Percentiles rank a stretch among this genome's conserved stretches.
Conservation (phyloP, 495 filamentous ascomycete genomes). For the Filosporella fistucella region DNA sequence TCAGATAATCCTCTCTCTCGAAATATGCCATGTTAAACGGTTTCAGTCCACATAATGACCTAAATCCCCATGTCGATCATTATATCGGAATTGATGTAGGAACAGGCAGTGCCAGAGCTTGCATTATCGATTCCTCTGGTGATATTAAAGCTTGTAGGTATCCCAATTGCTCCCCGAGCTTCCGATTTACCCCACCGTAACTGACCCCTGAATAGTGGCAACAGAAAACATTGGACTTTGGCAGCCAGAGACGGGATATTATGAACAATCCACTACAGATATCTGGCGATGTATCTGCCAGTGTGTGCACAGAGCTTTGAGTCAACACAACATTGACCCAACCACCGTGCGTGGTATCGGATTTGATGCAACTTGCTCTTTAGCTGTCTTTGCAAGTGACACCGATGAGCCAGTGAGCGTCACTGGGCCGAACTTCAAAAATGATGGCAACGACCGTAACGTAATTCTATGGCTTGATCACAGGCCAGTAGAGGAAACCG, state of each 20-base stretch:
- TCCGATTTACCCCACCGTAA: background rate
- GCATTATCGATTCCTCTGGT: constrained; percentile 84
- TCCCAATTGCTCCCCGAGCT: background rate
- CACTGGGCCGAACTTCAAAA: constrained; percentile 78
- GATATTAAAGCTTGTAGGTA: constrained; percentile 71
- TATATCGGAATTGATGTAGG: constrained; percentile 96
- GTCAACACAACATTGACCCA: constrained; percentile 71
- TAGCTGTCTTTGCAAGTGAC: constrained; percentile 82
- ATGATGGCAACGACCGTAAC: constrained; percentile 75
- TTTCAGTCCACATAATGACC: constrained; percentile 24
- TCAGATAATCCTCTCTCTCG: background rate
- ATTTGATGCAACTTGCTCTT: constrained; percentile 95
- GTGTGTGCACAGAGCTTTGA: constrained; percentile 73
- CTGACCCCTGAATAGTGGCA: constrained; percentile 42
- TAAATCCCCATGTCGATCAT: constrained; percentile 33
- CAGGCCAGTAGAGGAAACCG: constrained; percentile 81
- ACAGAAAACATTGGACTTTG: constrained; percentile 89
- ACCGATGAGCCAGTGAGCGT: constrained; percentile 88
- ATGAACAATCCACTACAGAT: constrained; percentile 97
- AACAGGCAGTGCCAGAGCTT: constrained; percentile 90
- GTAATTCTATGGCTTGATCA: constrained; percentile 93
- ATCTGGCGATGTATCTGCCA: constrained; percentile 90
- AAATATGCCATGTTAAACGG: background rate
- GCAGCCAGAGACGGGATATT: constrained; percentile 88
- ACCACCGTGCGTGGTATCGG: constrained; percentile 77